Evolutionary conservation across 2,329 filamentous ascomycete genomes (phyloP), one percentile per base, ranked within the genome.

Genomic region (Scytalidium sp.): DNA sequence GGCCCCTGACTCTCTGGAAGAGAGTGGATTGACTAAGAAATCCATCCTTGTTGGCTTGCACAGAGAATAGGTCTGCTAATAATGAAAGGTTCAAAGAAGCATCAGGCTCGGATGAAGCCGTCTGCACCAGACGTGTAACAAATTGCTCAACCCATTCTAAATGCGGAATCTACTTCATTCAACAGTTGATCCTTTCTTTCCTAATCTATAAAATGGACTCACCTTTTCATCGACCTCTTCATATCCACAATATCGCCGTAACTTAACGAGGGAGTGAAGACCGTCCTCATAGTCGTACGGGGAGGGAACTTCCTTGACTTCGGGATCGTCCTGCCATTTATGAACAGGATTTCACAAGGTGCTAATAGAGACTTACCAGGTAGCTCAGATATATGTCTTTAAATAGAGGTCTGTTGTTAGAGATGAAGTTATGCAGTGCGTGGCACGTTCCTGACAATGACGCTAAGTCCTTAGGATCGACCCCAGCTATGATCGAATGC

Each of bases 21-120:
- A 90, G 72, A 19, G 75, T 80, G 1, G 86, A 90, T 11, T 78
- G 75, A 54, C 78, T 80, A 25, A 91, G 70, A 60, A 90, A 84
- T 21, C 77, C 74, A 49, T 80, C 73, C 43, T 78, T 71, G 54
- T 83, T 85, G 19, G 70, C 64, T 7, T 43, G 20, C 3, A 72
- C 64, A n/a, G 64, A 55, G 57, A 81, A 76, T 50, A 78, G 62
- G 8, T 67, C n/a, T 7, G 63, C 55, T 7, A 83, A 67, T 32
- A 80, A 55, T 17, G 68, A 47, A 32, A 73, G 64, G 55, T 79
- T 77, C 54, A 71, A 74, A 3, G 81, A 84, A 15, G 63, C 49
- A 19, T 70, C 60, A 53, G 32, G 73, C 9, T 6, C 41, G 2
- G 13, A 19, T 42, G 22, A 29, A 19, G 75, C 74, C 57, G 74